Evolutionary conservation across 2,329 filamentous ascomycete species (phyloP).

Genomic region (Talaromyces rugulosus): DNA sequence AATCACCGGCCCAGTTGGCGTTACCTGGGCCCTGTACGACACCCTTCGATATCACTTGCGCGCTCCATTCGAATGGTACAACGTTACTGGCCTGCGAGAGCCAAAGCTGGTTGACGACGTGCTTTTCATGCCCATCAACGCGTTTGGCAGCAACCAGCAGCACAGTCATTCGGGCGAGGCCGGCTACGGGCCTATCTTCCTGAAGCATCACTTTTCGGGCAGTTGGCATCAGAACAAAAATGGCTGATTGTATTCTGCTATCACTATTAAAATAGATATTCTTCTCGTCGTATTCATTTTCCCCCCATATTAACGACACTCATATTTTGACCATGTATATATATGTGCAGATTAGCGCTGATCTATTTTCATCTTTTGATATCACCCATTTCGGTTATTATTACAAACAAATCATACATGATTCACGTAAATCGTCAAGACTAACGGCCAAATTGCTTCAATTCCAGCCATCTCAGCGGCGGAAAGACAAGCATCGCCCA

Average conservation of each 20-base stretch:
- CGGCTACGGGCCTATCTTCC: not conserved
- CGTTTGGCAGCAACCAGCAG: not conserved
- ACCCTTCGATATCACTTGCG: not conserved
- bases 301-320: not conserved
- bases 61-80: not conserved
- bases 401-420: not conserved
- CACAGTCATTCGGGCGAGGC: not conserved
- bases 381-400: not conserved
- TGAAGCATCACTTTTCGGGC: not conserved
- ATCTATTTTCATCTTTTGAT: not conserved
- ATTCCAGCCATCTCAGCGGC: conserved; percentile 31
- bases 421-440: not conserved
- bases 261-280: not conserved
- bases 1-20: not conserved
- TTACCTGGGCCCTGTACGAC: not conserved
- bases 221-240: not conserved
- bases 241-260: not conserved
- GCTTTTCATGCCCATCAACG: not conserved
- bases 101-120: not conserved
- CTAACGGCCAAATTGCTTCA: conserved; percentile 25
- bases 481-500: conserved; percentile 34
- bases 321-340: not conserved
- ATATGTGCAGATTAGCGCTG: not conserved
- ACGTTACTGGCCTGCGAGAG: not conserved
- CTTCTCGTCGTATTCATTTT: not conserved